Percentiles rank a stretch among this genome's conserved stretches.
Conservation (phyloP, 768 basidiomycete genomes). For the Austroboletus festivus region DNA sequence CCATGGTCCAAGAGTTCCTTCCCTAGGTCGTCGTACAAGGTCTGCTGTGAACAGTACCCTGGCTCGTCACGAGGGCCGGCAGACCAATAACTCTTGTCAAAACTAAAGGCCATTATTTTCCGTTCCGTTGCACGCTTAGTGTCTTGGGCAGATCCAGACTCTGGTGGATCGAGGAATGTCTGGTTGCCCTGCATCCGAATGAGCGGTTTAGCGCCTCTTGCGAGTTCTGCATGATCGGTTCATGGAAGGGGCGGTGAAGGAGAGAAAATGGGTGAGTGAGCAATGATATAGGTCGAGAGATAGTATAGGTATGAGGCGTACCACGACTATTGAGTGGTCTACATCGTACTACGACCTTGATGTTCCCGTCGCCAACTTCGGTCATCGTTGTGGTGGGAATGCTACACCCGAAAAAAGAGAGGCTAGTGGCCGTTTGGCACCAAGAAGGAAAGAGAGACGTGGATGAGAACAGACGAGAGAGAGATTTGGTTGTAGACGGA, state of each 20-base stretch:
- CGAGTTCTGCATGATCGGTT: slow-evolving; percentile 60
- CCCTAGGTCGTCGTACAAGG: slow-evolving; percentile 90
- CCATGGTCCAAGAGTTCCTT: slow-evolving; percentile 93
- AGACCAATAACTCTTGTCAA: slow-evolving; percentile 98
- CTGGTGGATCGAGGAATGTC: slow-evolving; percentile 90
- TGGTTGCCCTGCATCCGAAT: slow-evolving; percentile 95
- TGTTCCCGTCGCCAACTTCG: slow-evolving; percentile 81
- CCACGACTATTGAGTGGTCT: slow-evolving; percentile 94
- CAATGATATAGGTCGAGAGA: neutral
- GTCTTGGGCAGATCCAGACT: slow-evolving; percentile 62
- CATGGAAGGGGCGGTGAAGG: neutral
- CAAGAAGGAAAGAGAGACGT: slow-evolving; percentile 12
- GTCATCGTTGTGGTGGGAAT: slow-evolving; percentile 46
- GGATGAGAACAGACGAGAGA: slow-evolving; percentile 6
- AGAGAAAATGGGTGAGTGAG: neutral
- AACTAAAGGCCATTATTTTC: slow-evolving; percentile 87
- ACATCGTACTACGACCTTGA: slow-evolving; percentile 94
- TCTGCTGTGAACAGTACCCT: slow-evolving; percentile 90
- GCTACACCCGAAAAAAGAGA: slow-evolving; percentile 11
- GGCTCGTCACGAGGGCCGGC: slow-evolving; percentile 88
- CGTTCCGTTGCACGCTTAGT: slow-evolving; percentile 84
- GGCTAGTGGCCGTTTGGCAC: slow-evolving; percentile 7
- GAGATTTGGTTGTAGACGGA: slow-evolving; percentile 5
- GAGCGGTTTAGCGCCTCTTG: slow-evolving; percentile 89
- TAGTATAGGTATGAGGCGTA: slow-evolving; percentile 37